Percentiles rank a stretch among this genome's conserved stretches.
Conservation (phyloP, 148 eudicot species). For the Suaeda aralocaspica region DNA sequence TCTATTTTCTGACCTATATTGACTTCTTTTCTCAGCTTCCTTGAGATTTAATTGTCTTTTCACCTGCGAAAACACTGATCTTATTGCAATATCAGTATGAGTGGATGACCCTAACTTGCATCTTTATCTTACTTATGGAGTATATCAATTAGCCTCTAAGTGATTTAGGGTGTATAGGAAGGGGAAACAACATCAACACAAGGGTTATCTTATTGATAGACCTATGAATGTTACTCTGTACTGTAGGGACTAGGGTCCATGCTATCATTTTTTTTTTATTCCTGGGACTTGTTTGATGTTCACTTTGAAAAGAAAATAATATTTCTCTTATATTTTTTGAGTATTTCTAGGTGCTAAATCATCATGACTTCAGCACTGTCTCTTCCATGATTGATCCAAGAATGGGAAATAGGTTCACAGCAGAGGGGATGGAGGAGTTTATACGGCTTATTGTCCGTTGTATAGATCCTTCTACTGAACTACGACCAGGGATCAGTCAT, state of each 20-base stretch:
- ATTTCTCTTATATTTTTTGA: slow-evolving; percentile 1
- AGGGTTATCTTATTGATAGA: slow-evolving; percentile 3
- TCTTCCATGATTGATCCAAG: slow-evolving; percentile 65
- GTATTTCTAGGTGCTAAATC: slow-evolving; percentile 63
- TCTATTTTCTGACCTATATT: neutral
- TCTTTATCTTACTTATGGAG: slow-evolving; percentile 7
- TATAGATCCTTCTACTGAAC: slow-evolving; percentile 71
- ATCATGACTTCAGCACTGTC: slow-evolving; percentile 55
- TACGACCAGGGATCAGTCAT: slow-evolving; percentile 59
- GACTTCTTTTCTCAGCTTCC: neutral
- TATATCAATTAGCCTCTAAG: neutral
- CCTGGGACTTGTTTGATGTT: too few species aligned
- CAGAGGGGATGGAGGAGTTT: slow-evolving; percentile 88
- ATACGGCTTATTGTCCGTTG: slow-evolving; percentile 65
- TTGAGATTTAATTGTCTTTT: slow-evolving; percentile 14
- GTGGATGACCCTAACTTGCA: neutral
- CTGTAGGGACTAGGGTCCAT: slow-evolving; percentile 14
- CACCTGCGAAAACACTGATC: slow-evolving; percentile 16
- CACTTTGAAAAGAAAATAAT: neutral
- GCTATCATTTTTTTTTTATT: neutral
- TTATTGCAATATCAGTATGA: slow-evolving; percentile 15
- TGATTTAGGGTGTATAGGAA: slow-evolving; percentile 9
- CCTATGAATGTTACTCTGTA: too few species aligned
- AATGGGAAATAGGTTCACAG: slow-evolving; percentile 76
- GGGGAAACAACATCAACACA: neutral